Base-by-base conservation (phyloP, 2,329 filamentous ascomycete genomes). In the Colletotrichum tofieldiae region DNA sequence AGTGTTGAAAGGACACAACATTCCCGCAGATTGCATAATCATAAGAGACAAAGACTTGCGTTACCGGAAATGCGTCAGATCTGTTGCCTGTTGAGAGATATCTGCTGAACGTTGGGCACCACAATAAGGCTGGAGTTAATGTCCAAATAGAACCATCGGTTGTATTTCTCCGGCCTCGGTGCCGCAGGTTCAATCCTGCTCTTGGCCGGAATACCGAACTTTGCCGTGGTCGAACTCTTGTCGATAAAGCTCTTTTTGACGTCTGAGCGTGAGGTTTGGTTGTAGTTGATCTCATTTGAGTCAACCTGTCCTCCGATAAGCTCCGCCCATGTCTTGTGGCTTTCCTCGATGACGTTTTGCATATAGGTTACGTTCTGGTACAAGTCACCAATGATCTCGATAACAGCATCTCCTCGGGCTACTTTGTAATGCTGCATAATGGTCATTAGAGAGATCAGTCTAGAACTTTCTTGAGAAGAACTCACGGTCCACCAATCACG, bases 401-500 rank as follows among this genome's bases (percentile, higher is more conserved):
- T 82, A 32, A 80, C 73, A 2, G 73, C 74, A n/a, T 79, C 78
- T 7, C 82, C 82, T 0, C 81, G 79, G 23, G 81, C 72, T 59
- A 84, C 81, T 66, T 84, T 84, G 76, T 84, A 84, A 76, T 83
- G 83, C 82, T 83, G 45, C 18, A 1, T 1, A 14, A 7, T 39
- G 0, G 14, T 69, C 2, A 67, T 47, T 20, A 23, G 11, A 7
- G 1, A 11, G 1, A 8, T 9, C 5, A 2, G 20, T 12, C 18
- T 4, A 9, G 11, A 0, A 3, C 14, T 0, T 52, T 35, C 18
- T 7, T 29, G 5, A 3, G 7, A 2, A 0, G 45, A 26, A 75
- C 81, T 66, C 74, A 82, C 82, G 1, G 78, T 79, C 73, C 83
- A 84, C 83, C 83, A 84, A 69, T 83, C 76, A 61, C 81, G 78